Conservation (phyloP, 352 stramenopile species). For the Pythium phragmitis region DNA sequence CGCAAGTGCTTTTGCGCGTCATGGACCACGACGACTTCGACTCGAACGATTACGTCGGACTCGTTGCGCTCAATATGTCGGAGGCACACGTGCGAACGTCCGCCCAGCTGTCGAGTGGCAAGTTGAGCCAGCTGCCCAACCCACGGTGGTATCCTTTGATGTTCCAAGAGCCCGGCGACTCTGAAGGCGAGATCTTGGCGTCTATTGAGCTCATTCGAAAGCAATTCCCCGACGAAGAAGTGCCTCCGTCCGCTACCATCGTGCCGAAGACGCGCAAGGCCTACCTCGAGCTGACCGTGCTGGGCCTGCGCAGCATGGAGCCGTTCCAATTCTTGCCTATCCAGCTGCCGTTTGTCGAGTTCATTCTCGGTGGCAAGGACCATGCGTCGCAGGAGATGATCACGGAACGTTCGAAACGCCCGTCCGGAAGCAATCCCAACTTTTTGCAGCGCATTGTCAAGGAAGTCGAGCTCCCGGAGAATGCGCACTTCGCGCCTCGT, state of each 20-base stretch:
- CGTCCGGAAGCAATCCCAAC: slow-evolving; percentile 83
- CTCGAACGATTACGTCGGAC: slow-evolving; percentile 64
- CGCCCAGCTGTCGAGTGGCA: slow-evolving; percentile 46
- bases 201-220: slow-evolving; percentile 77
- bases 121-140: slow-evolving; percentile 47
- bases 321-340: slow-evolving; percentile 90
- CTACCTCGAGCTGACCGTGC: slow-evolving; percentile 82
- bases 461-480: slow-evolving; percentile 81
- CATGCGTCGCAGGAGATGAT: slow-evolving; percentile 82
- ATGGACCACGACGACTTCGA: slow-evolving; percentile 85
- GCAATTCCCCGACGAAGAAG: slow-evolving; percentile 59
- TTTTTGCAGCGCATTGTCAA: slow-evolving; percentile 90
- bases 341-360: slow-evolving; percentile 86
- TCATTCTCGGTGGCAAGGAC: slow-evolving; percentile 84
- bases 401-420: slow-evolving; percentile 83
- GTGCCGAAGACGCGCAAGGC: slow-evolving; percentile 65
- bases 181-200: slow-evolving; percentile 78
- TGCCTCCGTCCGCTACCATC: slow-evolving; percentile 55
- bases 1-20: slow-evolving; percentile 75
- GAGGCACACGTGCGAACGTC: slow-evolving; percentile 72
- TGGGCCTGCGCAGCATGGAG: slow-evolving; percentile 85
- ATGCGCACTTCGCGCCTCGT: slow-evolving; percentile 85
- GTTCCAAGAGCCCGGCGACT: slow-evolving; percentile 75
- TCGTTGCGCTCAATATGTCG: slow-evolving; percentile 60
- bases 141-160: slow-evolving; percentile 77